These are phyloP conservation scores for Colletotrichum cuscutae DNA, from an alignment of 2,329 filamentous ascomycete species.

Conservation along the genomic window DNA sequence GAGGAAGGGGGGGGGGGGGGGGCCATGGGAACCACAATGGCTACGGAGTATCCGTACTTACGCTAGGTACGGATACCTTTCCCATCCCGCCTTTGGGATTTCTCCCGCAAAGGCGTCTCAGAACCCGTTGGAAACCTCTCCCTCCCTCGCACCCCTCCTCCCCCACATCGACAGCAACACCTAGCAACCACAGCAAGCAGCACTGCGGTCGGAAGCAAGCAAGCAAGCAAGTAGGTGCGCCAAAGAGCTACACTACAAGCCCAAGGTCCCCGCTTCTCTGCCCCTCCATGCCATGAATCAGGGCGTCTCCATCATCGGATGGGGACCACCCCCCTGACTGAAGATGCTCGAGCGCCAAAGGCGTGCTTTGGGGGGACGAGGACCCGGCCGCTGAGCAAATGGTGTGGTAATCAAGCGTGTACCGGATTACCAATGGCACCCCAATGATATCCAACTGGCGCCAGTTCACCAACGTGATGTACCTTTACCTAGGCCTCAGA, in stretches of 20 bases:
- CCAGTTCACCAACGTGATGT: not conserved
- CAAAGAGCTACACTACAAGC: not conserved
- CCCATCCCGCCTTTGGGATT: conserved; percentile 11
- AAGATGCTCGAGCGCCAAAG: not conserved
- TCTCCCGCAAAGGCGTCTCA: conserved; percentile 11
- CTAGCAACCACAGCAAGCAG: conserved; percentile 2
- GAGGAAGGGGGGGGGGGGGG: not conserved
- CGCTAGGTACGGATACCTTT: not conserved
- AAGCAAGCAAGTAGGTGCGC: not conserved
- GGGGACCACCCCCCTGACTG: conserved; percentile 46
- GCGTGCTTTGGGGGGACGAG: not conserved
- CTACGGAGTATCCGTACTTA: not conserved
- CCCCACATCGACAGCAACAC: conserved; percentile 17
- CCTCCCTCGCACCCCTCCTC: not conserved
- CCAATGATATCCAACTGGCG: not conserved
- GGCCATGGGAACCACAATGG: not conserved
- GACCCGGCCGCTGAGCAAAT: conserved; percentile 27
- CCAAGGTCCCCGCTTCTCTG: not conserved
- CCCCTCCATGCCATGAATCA: conserved; percentile 7
- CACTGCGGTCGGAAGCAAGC: not conserved
- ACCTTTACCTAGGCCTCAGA: too few relatives aligned
- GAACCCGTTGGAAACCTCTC: conserved; percentile 21
- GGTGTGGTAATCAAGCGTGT: conserved; percentile 26
- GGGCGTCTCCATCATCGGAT: conserved; percentile 24
- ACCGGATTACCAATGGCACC: conserved; percentile 22